Evolutionary conservation across 768 basidiomycete genomes (phyloP), one percentile per base, ranked within the genome.

Genomic region (Russula vinacea): DNA sequence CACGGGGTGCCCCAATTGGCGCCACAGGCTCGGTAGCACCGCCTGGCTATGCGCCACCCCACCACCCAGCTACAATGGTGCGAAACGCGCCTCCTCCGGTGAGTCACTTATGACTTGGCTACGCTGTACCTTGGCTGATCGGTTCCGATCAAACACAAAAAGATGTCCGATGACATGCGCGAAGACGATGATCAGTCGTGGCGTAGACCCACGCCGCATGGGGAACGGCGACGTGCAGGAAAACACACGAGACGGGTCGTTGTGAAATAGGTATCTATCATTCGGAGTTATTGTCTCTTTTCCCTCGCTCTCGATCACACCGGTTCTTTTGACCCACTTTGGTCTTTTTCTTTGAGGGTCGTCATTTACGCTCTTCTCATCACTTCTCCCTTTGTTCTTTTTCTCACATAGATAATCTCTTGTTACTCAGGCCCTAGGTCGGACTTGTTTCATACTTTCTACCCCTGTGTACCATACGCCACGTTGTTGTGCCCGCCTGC

Each of bases 211-310:
- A 89, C 85, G 74, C 88, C 89, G 24, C 85, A 87, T 70, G 81
- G 83, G 45, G 89, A 90, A 72, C 83, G 89, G 26, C 78, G 89
- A 60, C 79, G 89, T 62, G 89, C 89, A 57, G 89, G 89, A 56
- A 92, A 92, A 73, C 89, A 91, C 72, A 91, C 89, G 26, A 80
- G 79, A 70, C 82, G 89, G 58, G 84, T 90, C 39, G 83, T 90
- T 49, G 73, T 74, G 57, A 73, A 71, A 65, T 61, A 54, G 35
- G 56, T 57, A 51, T 35, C 10, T 63, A 42, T 57, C 39, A 44
- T 52, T 58, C 62, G 56, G 62, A 58, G 62, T 54, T 64, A 47
- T 37, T 19, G 47, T 47, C 40, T 32, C 16, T 14, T 40, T 59
- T 39, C n/a, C 29, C 39, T 62, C 16, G 13, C 29, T 62, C n/a